Base-by-base conservation (phyloP, 2,329 filamentous ascomycete genomes). In the Curvularia spicifera region DNA sequence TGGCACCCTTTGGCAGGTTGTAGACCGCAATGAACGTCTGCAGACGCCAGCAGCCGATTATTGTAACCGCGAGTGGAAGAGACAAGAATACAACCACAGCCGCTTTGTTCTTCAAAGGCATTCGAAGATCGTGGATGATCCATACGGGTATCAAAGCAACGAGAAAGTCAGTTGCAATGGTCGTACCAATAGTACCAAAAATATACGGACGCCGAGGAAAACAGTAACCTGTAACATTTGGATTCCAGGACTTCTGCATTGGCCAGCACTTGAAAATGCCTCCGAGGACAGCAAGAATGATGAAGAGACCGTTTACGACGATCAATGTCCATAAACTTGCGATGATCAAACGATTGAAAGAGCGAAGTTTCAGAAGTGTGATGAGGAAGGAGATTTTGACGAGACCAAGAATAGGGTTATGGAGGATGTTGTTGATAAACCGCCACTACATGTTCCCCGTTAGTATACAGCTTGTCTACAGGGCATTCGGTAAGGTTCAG, bases 301-400 rank as follows among this genome's bases (percentile, higher is more conserved):
- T 18, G 45, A 59, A 62, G 1, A 28, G 10, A 3, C 48, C 31
- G 12, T 58, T 62, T n/a, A 59, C 26, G 3, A 24, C 35, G 20
- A 62, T 50, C 24, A 59, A 24, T 1, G 39, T 39, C 56, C 56
- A 62, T 4, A 62, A 33, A n/a, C 51, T 50, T 22, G 31, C 43
- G 28, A 51, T 39, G n/a, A 59, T 59, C 5, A 50, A 40, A 2
- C 49, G 49, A 12, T 56, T 51, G 9, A 15, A 50, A 20, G 29
- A 31, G 29, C 49, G 45, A 8, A 62, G 40, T n/a, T 56, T 56
- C n/a, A 54, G 28, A 7, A 62, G 49, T 15, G 59, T 57, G 15
- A 57, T 51, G 22, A 62, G 15, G 29, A 62, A 62, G 15, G 59
- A 62, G 13, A 62, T 59, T 28, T 62, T 62, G 29, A 54, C 51